Base-by-base conservation (phyloP, 1,284 basidiomycete genomes). In the Gymnopus androsaceus region DNA sequence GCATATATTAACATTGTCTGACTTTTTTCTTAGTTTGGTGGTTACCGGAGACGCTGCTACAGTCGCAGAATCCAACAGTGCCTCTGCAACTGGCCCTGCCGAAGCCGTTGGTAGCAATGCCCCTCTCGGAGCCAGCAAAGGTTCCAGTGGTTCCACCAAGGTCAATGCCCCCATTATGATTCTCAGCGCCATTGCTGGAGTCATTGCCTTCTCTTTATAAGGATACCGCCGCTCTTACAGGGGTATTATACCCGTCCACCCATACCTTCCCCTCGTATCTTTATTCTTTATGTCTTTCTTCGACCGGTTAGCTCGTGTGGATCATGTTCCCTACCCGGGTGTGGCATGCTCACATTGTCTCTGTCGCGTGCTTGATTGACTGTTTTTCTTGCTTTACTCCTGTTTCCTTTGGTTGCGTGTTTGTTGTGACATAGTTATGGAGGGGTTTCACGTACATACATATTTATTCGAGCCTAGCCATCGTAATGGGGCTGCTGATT, bases 51-150 rank as follows among this genome's bases (percentile, higher is more conserved):
- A 34, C 12, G 40, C 45, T 30, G 46, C 52, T 28, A 14, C 54
- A 4, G 14, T 54, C 23, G 12, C 44, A 14, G 12, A 34, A 3
- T 4, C 40, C 31, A 5, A 25, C n/a, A 37, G 36, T 19, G 42
- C 50, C 23, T 28, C 49, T 14, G 21, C 34, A 5, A 28, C 49
- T 23, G 54, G 57, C 12, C 54, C 54, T 49, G 34, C 56, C 11
- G 57, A 54, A 15, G 57, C 54, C 38, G 57, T 59, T 28, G 57
- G 54, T 28, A 36, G 47, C 45, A 49, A 38, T 41, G 57, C 41
- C 23, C 57, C 57, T 28, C 27, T 47, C 25, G 25, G 23, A 8
- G 34, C 46, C 15, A 54, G 45, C 41, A 36, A n/a, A n/a, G n/a
- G 45, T 15, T 52, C 51, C 54, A 54, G 57, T 31, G 57, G 54